Percentiles rank a stretch among this genome's conserved stretches.
Conservation (phyloP, 306 rosid genomes). For the Lathyrus oleraceus region DNA sequence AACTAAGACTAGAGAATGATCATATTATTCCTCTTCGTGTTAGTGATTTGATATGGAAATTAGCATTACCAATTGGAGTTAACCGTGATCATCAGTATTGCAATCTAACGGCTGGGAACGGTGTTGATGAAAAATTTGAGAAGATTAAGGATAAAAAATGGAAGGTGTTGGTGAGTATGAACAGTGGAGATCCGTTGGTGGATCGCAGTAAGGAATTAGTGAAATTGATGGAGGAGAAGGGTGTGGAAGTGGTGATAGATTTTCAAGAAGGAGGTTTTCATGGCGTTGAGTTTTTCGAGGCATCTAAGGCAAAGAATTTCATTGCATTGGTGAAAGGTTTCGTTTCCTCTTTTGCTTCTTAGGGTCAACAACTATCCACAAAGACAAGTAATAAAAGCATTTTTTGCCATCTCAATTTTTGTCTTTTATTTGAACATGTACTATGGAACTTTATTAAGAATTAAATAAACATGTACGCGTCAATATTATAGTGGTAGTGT, state of each 20-base stretch:
- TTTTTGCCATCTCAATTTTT: neutral
- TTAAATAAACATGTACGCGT: too few species aligned
- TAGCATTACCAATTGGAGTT: constrained; percentile 47
- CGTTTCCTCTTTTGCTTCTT: neutral
- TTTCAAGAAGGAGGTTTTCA: constrained; percentile 46
- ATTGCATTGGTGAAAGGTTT: constrained; percentile 28
- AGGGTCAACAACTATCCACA: neutral
- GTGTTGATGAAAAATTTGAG: constrained; percentile 18
- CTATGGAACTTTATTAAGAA: neutral
- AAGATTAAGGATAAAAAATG: constrained; percentile 39
- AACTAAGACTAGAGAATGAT: constrained; percentile 38
- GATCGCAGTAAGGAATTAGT: constrained; percentile 42
- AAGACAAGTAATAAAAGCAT: neutral
- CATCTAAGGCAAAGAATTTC: constrained; percentile 33
- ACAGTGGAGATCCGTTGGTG: constrained; percentile 54
- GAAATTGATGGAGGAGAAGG: constrained; percentile 39
- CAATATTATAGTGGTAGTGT: too few species aligned
- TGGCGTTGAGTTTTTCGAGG: constrained; percentile 38
- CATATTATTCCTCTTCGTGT: constrained; percentile 7
- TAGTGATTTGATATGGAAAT: constrained; percentile 44
- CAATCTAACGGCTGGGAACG: constrained; percentile 42
- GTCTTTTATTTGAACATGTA: neutral
- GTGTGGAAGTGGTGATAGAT: constrained; percentile 38
- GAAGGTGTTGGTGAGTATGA: constrained; percentile 42
- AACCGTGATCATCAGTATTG: constrained; percentile 56